A percentile compares a stretch with the other conserved stretches of the same genome.
Evolutionary conservation across 164 flowering plant genomes (phyloP).

Genomic region (Echeveria elegans): DNA sequence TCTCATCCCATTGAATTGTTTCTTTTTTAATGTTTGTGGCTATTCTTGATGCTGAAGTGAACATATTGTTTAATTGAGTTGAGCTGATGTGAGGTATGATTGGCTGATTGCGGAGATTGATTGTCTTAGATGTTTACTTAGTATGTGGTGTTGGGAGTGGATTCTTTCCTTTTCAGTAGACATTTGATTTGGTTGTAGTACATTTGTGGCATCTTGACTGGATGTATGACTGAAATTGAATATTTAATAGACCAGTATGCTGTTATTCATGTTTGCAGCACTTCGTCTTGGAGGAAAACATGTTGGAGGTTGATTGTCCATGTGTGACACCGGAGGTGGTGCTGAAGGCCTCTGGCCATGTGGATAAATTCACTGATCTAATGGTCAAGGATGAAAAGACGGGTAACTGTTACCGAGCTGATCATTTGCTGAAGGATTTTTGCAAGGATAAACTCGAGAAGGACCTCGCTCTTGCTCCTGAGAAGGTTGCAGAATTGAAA

Average conservation of each 20-base stretch:
- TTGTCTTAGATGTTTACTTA: not conserved
- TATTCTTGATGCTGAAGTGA: not conserved
- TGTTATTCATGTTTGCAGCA: conserved; percentile 37
- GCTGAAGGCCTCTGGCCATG: conserved; percentile 97
- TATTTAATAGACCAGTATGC: not conserved
- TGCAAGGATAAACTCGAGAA: conserved; percentile 70
- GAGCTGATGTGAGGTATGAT: not conserved
- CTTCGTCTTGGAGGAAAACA: conserved; percentile 89
- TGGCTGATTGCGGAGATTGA: not conserved
- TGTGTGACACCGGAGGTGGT: conserved; percentile 95
- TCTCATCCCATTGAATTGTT: not conserved
- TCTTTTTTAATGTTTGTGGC: not conserved
- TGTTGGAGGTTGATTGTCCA: conserved; percentile 97
- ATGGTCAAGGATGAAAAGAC: conserved; percentile 88
- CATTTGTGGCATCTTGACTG: not conserved
- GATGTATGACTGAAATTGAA: not conserved
- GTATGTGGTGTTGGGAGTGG: not conserved
- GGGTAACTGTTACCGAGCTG: conserved; percentile 69
- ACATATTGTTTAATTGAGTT: not conserved
- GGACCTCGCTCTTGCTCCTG: conserved; percentile 39
- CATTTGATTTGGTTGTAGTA: too few relatives aligned
- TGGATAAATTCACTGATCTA: conserved; percentile 94
- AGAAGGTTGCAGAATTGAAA: conserved; percentile 65
- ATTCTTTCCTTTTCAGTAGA: too few relatives aligned
- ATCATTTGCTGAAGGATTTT: conserved; percentile 70